phyloP scores from a whole-genome alignment of 768 basidiomycete genomes.

The Termitomyces sp. region DNA sequence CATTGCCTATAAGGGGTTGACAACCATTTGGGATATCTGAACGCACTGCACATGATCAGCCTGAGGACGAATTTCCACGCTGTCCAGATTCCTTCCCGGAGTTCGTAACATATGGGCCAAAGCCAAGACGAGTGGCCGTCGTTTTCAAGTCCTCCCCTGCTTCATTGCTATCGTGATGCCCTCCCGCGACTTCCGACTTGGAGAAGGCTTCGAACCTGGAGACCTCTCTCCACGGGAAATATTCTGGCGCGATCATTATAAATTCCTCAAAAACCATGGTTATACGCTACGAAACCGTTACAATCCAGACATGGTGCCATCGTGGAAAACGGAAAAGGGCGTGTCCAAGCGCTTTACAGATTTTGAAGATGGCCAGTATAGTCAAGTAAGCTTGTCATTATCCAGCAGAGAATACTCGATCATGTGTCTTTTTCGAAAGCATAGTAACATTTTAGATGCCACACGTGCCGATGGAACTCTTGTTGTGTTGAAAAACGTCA shows the following conservation, averaged over 20 bases:
- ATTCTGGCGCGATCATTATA: too few relatives aligned
- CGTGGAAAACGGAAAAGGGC: not conserved
- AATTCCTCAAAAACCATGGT: too few relatives aligned
- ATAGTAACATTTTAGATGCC: constrained; percentile 4
- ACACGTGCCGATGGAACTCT: too few relatives aligned
- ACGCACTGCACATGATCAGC: too few relatives aligned
- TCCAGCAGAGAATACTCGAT: not conserved
- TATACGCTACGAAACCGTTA: too few relatives aligned
- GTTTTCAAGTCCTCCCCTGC: not conserved
- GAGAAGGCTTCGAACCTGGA: too few relatives aligned
- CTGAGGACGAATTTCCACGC: not conserved
- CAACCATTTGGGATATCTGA: too few relatives aligned
- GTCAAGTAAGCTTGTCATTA: not conserved
- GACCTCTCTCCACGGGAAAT: not conserved
- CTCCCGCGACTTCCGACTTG: not conserved
- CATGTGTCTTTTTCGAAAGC: not conserved
- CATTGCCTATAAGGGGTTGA: too few relatives aligned
- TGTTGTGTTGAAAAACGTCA: too few relatives aligned
- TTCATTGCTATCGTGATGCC: not conserved
- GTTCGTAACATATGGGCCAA: not conserved
- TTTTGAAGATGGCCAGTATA: not conserved
- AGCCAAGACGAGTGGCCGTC: not conserved
- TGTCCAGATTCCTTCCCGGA: not conserved
- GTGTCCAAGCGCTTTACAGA: not conserved
- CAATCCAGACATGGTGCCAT: not conserved